Percentiles rank a stretch among this genome's conserved stretches.
Evolutionary conservation across 225 moss, liverwort and hornwort species (phyloP).

Genomic region (Thuidium tamariscinum): DNA sequence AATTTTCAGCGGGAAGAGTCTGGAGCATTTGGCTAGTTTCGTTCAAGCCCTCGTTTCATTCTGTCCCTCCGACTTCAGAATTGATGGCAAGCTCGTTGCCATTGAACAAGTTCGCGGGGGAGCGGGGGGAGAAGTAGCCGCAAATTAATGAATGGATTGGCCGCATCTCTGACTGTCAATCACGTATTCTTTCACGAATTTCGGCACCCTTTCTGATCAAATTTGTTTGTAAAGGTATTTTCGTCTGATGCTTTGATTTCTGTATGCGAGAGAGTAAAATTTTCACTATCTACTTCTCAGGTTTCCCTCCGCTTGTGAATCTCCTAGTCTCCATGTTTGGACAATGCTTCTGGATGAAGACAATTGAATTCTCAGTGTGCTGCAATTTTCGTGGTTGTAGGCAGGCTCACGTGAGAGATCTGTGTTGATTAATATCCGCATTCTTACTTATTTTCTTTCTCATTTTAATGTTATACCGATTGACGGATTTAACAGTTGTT

Average conservation of each 20-base stretch:
- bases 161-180: not conserved
- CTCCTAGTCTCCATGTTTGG: not conserved
- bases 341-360: not conserved
- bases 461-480: not conserved
- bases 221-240: not conserved
- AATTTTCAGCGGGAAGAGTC: not conserved
- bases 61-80: not conserved
- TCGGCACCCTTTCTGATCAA: not conserved
- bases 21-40: not conserved
- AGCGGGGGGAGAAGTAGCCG: no score
- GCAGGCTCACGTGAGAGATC: not conserved
- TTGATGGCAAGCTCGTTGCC: not conserved
- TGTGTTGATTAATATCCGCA: not conserved
- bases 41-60: not conserved
- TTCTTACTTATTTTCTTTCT: not conserved
- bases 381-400: not conserved
- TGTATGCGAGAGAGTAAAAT: not conserved
- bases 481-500: not conserved
- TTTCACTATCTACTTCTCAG: not conserved
- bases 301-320: not conserved
- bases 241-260: not conserved
- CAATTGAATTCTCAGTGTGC: not conserved
- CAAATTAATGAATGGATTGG: not conserved
- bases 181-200: not conserved
- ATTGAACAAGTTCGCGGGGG: not conserved